Conservation (phyloP, 2,329 filamentous ascomycete species). For the Emmonsiellopsis sp. region DNA sequence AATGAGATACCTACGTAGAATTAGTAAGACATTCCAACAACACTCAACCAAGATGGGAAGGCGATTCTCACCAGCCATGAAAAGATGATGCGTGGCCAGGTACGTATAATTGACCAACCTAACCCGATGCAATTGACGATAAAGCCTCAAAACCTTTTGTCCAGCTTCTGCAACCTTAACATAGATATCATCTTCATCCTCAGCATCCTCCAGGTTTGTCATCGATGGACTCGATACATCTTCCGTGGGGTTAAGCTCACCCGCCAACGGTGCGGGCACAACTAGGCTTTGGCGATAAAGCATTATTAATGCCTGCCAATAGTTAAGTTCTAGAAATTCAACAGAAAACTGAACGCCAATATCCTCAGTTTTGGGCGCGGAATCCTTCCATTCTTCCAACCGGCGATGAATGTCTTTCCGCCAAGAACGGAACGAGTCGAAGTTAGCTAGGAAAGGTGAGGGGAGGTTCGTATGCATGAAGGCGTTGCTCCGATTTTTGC, state of each 20-base stretch:
- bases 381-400: constrained; percentile 76
- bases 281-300: constrained; percentile 84
- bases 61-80: constrained; percentile 69
- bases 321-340: constrained; percentile 88
- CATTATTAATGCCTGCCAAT: constrained; percentile 96
- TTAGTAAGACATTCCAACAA: constrained; percentile 9
- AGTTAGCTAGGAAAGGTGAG: constrained; percentile 75
- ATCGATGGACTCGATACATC: constrained; percentile 49
- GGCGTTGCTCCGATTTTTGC: constrained; percentile 53
- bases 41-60: neutral
- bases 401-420: constrained; percentile 76
- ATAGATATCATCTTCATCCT: constrained; percentile 83
- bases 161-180: constrained; percentile 92
- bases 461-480: constrained; percentile 70
- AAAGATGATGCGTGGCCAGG: constrained; percentile 87
- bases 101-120: constrained; percentile 94
- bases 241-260: constrained; percentile 56
- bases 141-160: constrained; percentile 82
- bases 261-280: constrained; percentile 74
- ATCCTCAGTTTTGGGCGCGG: constrained; percentile 64
- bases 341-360: constrained; percentile 84
- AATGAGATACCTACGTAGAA: constrained; percentile 61
- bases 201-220: constrained; percentile 35
- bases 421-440: constrained; percentile 82
- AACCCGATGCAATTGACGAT: constrained; percentile 77